Evolutionary conservation across 2,329 filamentous ascomycete species (phyloP), one percentile per base, ranked within the genome.

Genomic region (Trematosphaeria pertusa): DNA sequence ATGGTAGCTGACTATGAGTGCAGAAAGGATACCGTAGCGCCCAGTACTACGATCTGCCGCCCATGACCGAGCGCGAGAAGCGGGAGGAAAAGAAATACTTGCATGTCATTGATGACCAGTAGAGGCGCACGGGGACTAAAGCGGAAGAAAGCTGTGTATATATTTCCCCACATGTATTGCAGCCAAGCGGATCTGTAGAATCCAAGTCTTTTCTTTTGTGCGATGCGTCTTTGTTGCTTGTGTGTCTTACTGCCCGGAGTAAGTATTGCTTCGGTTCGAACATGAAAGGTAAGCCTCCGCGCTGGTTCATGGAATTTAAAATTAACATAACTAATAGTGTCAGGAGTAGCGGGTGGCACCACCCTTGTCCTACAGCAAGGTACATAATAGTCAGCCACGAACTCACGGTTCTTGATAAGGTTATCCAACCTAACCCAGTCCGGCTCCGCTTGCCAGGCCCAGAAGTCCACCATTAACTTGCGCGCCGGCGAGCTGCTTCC

Each of bases 71-170:
- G 78, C 89, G 88, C 74, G 94, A 99, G 81, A 94, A 87, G 82
- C 82, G 84, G 64, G 92, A 97, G 74, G 92, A 97, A 76, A 94
- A 87, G 83, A 94, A 97, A 81, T 99, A 96, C 73, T 78, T 97
- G 73, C 94, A 99, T 73, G 92, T 99, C 49, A 59, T 73, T 39
- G 70, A 73, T 32, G 67, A 72, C 53, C 70, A 73, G 55, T 73
- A 70, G 60, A 49, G 17, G 37, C 3, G 35, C n/a, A 12, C 36
- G 34, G 37, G 26, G 19, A 24, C 33, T 37, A 40, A 37, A 8
- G 21, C 42, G 40, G 43, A 43, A 32, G 38, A 50, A 48, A 54
- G 50, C 50, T 50, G 47, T 66, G 62, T 66, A 65, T 57, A 65
- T 66, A 66, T 56, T 46, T 45, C 32, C 46, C 53, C 54, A 48